A percentile compares a stretch with the other conserved stretches of the same genome.
phyloP scores from a whole-genome alignment of 106 monocot genomes.

The Narthecium ossifragum region DNA sequence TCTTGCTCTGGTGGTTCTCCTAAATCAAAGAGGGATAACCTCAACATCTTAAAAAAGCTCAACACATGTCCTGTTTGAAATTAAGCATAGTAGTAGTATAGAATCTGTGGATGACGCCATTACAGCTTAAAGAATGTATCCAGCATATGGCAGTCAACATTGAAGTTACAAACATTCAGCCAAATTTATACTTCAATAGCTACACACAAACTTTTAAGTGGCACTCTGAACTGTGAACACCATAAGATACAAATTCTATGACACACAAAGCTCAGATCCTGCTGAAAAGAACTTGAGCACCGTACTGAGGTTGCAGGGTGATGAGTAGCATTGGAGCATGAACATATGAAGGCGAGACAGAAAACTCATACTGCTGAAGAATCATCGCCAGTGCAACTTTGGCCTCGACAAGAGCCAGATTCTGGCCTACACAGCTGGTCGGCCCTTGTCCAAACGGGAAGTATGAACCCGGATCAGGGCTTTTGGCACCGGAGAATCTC shows the following conservation, averaged over 20 bases:
- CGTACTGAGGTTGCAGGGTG: slow-evolving; percentile 65
- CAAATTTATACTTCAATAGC: no score
- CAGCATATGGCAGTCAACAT: no score
- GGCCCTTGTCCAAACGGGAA: slow-evolving; percentile 71
- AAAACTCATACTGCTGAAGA: slow-evolving; percentile 46
- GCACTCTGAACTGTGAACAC: no score
- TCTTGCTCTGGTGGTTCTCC: no score
- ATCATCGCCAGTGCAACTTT: slow-evolving; percentile 68
- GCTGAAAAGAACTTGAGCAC: slow-evolving; percentile 47
- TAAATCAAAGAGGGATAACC: no score
- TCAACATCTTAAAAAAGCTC: no score
- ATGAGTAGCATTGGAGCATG: slow-evolving; percentile 60
- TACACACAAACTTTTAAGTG: no score
- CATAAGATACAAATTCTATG: neutral
- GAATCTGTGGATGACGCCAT: no score
- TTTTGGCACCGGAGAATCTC: slow-evolving; percentile 41
- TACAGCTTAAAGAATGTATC: no score
- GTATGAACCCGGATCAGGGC: slow-evolving; percentile 26
- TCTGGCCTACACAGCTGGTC: slow-evolving; percentile 62
- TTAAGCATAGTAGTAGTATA: no score
- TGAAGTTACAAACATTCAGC: no score
- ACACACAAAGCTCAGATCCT: slow-evolving; percentile 30
- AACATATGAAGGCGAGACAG: slow-evolving; percentile 54
- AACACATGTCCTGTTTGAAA: no score
- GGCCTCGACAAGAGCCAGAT: slow-evolving; percentile 57